These are phyloP conservation scores for Trichoderma asperellum DNA, from an alignment of 2,329 filamentous ascomycete species.

Conservation along the genomic window DNA sequence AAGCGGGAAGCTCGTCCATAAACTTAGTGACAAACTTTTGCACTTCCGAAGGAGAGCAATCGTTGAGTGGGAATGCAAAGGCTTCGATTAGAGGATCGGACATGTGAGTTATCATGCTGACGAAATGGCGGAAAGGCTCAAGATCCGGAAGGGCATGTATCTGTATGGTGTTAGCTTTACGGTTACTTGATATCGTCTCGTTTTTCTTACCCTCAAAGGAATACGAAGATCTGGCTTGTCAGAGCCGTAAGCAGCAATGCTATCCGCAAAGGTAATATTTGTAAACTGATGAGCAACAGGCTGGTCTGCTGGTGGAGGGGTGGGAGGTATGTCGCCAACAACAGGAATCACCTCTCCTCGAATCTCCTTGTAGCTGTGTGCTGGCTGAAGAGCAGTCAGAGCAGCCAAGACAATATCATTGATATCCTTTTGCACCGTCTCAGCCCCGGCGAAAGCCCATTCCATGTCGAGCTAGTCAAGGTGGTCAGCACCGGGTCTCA, in stretches of 20 bases:
- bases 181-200: too few relatives aligned
- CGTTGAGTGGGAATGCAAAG: constrained; percentile 66
- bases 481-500: constrained; percentile 8
- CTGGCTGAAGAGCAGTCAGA: constrained; percentile 37
- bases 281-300: constrained; percentile 41
- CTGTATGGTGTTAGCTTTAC: constrained; percentile 44
- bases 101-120: constrained; percentile 74
- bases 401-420: constrained; percentile 43
- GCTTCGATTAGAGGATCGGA: constrained; percentile 73
- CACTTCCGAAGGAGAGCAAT: constrained; percentile 56
- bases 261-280: constrained; percentile 44
- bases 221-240: constrained; percentile 93
- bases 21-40: constrained; percentile 68
- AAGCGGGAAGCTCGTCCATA: constrained; percentile 65
- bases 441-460: constrained; percentile 77
- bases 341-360: constrained; percentile 43
- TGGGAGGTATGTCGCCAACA: constrained; percentile 35
- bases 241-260: constrained; percentile 79
- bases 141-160: constrained; percentile 68
- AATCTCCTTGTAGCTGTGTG: constrained; percentile 66
- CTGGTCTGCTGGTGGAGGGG: constrained; percentile 29
- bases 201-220: constrained; percentile 59
- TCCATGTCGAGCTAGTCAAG: constrained; percentile 78
- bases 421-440: constrained; percentile 42
- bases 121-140: constrained; percentile 61